Percentiles rank a stretch among this genome's conserved stretches.
Conservation (phyloP, 805 yeast genomes). For the Starmerella bacillaris region DNA sequence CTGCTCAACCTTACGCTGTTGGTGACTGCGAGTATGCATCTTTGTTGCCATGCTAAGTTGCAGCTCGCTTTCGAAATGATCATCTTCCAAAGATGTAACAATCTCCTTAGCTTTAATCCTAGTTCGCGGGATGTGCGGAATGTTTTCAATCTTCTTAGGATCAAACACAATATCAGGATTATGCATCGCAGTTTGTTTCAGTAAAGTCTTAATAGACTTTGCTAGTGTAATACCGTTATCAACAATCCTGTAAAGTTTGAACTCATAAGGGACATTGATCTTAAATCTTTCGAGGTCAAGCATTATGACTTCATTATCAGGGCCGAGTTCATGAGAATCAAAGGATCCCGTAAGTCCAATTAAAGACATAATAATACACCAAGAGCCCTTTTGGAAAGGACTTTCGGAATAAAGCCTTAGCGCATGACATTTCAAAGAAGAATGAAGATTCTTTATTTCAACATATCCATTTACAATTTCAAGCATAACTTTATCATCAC, state of each 20-base stretch:
- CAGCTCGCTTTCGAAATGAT: slow-evolving; percentile 70
- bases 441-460: slow-evolving; percentile 15
- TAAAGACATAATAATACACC: slow-evolving; percentile 24
- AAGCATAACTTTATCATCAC: slow-evolving; percentile 30
- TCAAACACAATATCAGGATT: slow-evolving; percentile 14
- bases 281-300: slow-evolving; percentile 22
- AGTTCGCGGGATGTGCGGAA: slow-evolving; percentile 28
- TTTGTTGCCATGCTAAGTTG: slow-evolving; percentile 51
- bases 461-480: slow-evolving; percentile 24
- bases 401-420: slow-evolving; percentile 33
- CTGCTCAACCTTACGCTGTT: slow-evolving; percentile 7
- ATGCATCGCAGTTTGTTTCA: slow-evolving; percentile 19
- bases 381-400: slow-evolving; percentile 27
- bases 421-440: slow-evolving; percentile 23
- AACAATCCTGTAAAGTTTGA: slow-evolving; percentile 58
- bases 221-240: slow-evolving; percentile 54
- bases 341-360: slow-evolving; percentile 16
- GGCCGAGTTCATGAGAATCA: slow-evolving; percentile 3
- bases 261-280: slow-evolving; percentile 45
- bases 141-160: slow-evolving; percentile 18
- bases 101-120: slow-evolving; percentile 38
- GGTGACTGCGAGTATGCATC: slow-evolving; percentile 14
- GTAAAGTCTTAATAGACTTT: slow-evolving; percentile 45
- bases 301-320: slow-evolving; percentile 10
- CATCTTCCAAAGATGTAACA: slow-evolving; percentile 60